These are phyloP conservation scores for Crithidia bombi DNA, from an alignment of 208 protist genomes.

Conservation along the genomic window DNA sequence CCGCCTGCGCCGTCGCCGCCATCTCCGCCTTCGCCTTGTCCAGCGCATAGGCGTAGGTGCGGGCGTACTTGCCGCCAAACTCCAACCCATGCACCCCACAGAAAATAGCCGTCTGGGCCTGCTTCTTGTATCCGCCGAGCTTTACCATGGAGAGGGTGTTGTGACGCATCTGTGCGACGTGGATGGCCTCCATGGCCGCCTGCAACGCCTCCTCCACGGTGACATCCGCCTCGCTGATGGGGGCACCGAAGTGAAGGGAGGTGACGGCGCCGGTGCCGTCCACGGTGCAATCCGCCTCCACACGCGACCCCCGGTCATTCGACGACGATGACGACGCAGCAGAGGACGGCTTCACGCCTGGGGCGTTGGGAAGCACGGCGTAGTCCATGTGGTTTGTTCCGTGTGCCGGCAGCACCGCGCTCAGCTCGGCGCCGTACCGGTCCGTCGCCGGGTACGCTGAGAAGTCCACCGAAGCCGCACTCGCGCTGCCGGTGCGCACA, in stretches of 20 bases:
- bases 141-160: conserved; percentile 70
- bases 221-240: conserved; percentile 40
- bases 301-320: neutral
- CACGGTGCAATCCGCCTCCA: conserved; percentile 63
- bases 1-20: conserved; percentile 38
- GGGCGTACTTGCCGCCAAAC: conserved; percentile 87
- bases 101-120: conserved; percentile 72
- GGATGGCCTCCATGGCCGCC: conserved; percentile 57
- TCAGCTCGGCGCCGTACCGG: conserved; percentile 78
- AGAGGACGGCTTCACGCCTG: conserved; percentile 5
- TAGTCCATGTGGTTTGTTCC: conserved; percentile 39
- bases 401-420: conserved; percentile 53
- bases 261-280: conserved; percentile 76
- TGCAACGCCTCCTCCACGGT: conserved; percentile 61
- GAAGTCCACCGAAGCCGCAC: conserved; percentile 32
- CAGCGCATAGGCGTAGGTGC: conserved; percentile 83
- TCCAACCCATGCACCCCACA: conserved; percentile 64
- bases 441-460: conserved; percentile 50
- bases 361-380: conserved; percentile 22
- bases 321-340: neutral
- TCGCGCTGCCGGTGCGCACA: conserved; percentile 47
- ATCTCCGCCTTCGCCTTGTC: conserved; percentile 80
- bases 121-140: conserved; percentile 60
- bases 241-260: conserved; percentile 37
- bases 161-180: conserved; percentile 73